Conservation (phyloP, 192 early-diverging fungal species). For the Backusella morwellensis region DNA sequence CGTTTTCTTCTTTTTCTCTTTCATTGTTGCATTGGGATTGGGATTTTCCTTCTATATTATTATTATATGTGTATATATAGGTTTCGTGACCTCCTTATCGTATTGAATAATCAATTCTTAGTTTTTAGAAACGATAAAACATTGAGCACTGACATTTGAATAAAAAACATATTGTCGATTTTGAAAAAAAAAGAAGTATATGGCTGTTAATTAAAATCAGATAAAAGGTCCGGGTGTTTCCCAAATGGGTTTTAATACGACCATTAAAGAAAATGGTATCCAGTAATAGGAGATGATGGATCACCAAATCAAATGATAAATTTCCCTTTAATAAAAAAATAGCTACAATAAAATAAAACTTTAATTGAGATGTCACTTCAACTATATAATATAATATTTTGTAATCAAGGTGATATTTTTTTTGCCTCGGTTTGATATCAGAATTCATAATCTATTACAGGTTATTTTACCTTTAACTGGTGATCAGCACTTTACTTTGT, state of each 20-base stretch:
- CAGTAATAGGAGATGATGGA: neutral
- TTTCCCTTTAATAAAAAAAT: neutral
- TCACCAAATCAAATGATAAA: neutral
- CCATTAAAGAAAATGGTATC: neutral
- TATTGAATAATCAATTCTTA: neutral
- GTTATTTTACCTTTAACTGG: no score
- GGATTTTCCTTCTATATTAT: neutral
- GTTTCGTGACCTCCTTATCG: neutral
- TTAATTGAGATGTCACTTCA: neutral
- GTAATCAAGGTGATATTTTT: no score
- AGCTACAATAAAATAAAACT: neutral
- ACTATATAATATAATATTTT: neutral
- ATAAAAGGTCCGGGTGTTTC: neutral
- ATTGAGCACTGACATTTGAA: neutral
- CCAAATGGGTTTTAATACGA: neutral
- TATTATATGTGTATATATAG: neutral
- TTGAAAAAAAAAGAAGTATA: neutral
- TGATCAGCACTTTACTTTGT: no score
- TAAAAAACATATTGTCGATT: neutral
- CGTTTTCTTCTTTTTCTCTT: neutral
- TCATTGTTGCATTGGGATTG: neutral
- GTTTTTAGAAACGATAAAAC: neutral
- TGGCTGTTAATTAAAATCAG: neutral
- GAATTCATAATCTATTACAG: no score
- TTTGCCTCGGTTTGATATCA: no score